A percentile compares a stretch with the other conserved stretches of the same genome.
These are phyloP conservation scores for Pyrrhoderma lamaoense DNA, from an alignment of 1,284 basidiomycete species.

Conservation along the genomic window DNA sequence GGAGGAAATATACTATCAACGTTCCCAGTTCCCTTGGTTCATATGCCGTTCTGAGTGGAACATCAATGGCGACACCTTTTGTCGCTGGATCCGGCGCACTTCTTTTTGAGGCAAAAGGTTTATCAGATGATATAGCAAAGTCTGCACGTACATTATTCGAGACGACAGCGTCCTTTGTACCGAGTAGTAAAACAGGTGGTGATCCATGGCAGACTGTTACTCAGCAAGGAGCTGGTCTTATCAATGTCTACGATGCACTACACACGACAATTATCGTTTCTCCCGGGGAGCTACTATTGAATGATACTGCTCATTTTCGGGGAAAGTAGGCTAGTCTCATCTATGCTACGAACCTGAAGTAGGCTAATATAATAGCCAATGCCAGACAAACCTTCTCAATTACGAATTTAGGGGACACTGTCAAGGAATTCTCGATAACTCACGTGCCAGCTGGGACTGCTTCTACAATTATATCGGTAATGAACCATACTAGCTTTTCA, in stretches of 20 bases:
- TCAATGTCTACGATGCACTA: constrained; percentile 59
- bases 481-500: constrained; percentile 8
- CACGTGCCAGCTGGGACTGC: constrained; percentile 52
- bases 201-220: constrained; percentile 51
- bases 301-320: constrained; percentile 60
- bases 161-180: constrained; percentile 46
- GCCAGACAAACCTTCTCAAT: constrained; percentile 43
- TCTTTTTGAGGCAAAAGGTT: constrained; percentile 49
- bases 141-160: constrained; percentile 47
- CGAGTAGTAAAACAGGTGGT: constrained; percentile 39
- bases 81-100: constrained; percentile 61
- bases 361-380: neutral
- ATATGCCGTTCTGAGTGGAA: constrained; percentile 38
- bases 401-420: constrained; percentile 35
- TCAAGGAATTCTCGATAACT: constrained; percentile 38
- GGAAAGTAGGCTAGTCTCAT: constrained; percentile 29
- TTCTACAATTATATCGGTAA: constrained; percentile 33
- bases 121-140: constrained; percentile 32
- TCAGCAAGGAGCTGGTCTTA: constrained; percentile 59
- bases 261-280: constrained; percentile 46
- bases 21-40: constrained; percentile 39
- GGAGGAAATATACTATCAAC: constrained; percentile 56
- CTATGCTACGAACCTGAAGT: neutral
- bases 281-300: constrained; percentile 56
- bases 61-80: constrained; percentile 43